Evolutionary conservation across 2,329 filamentous ascomycete species (phyloP).

Genomic region (Hawksworthiomyces lignivorus): DNA sequence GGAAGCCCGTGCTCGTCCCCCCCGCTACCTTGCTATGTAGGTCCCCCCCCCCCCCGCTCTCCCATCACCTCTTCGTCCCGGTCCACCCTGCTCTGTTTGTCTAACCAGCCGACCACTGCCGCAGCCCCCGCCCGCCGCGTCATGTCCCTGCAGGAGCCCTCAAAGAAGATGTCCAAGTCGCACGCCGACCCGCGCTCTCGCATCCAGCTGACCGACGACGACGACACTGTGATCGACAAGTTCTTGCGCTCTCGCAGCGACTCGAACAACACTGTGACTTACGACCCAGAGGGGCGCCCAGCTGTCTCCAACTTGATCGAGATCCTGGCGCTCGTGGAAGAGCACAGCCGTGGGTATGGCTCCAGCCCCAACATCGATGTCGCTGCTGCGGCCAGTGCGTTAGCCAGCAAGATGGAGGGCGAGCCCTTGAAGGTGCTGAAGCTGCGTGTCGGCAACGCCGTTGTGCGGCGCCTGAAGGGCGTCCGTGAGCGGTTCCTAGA

Average conservation of each 20-base stretch:
- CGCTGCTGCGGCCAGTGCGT: neutral
- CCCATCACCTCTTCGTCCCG: no score
- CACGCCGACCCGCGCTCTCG: constrained; percentile 62
- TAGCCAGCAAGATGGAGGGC: constrained; percentile 22
- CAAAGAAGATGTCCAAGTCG: constrained; percentile 92
- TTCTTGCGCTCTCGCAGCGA: constrained; percentile 73
- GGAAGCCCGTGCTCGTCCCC: constrained; percentile 54
- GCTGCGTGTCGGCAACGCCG: constrained; percentile 49
- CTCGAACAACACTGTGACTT: constrained; percentile 56
- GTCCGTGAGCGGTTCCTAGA: constrained; percentile 51
- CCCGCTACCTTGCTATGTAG: constrained; percentile 61
- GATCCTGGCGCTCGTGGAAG: constrained; percentile 61
- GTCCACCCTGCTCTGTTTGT: neutral
- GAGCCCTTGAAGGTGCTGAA: constrained; percentile 55
- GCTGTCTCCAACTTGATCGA: constrained; percentile 84
- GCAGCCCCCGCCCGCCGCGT: constrained; percentile 72
- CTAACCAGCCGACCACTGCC: neutral
- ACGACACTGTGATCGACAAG: constrained; percentile 58
- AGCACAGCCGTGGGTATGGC: constrained; percentile 19
- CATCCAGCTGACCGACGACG: constrained; percentile 71
- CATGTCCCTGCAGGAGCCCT: constrained; percentile 78
- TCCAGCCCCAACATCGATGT: neutral
- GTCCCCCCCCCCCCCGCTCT: constrained; percentile 11
- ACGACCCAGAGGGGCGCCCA: constrained; percentile 61
- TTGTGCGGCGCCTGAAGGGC: constrained; percentile 44